Conservation (phyloP, 148 eudicot genomes). For the Arctostaphylos glauca region DNA sequence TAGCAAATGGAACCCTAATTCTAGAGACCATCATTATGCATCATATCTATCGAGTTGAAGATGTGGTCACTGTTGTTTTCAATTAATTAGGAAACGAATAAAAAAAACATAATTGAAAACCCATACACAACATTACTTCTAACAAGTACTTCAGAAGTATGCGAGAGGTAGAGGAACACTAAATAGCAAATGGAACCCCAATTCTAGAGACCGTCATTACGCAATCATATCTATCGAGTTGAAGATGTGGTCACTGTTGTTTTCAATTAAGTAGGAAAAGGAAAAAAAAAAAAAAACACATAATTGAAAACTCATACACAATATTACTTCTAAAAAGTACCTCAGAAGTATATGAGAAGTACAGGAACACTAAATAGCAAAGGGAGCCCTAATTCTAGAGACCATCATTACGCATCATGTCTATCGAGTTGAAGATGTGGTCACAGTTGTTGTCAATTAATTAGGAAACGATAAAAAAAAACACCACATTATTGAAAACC, state of each 20-base stretch:
- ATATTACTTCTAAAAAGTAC: neutral
- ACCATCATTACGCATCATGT: neutral
- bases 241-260: neutral
- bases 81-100: neutral
- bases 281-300: neutral
- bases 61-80: neutral
- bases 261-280: neutral
- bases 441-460: conserved; percentile 1
- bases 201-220: neutral
- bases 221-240: neutral
- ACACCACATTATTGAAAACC: neutral
- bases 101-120: neutral
- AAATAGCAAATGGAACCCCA: too few relatives aligned
- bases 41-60: neutral
- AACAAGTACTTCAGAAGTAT: too few relatives aligned
- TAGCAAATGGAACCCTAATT: conserved; percentile 5
- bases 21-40: neutral
- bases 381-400: neutral
- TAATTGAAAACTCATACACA: neutral
- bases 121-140: too few relatives aligned
- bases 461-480: neutral
- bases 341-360: neutral
- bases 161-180: too few relatives aligned
- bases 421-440: neutral
- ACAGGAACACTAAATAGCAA: neutral